Base-by-base conservation (phyloP, 192 early-diverging fungal genomes). In the Entomortierella chlamydospora region DNA sequence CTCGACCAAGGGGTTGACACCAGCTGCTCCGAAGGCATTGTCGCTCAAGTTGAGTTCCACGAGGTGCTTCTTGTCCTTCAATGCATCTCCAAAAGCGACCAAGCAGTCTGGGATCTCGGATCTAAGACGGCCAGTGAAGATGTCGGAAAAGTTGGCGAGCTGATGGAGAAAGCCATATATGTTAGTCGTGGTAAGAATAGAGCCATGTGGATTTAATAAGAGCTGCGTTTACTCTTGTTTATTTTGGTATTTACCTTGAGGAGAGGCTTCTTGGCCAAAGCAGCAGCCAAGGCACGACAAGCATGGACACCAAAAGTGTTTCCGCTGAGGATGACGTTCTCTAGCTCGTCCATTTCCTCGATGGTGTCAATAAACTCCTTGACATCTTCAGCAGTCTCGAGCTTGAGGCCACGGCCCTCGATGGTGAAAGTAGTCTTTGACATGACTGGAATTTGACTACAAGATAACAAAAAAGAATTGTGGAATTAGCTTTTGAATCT, bases 21-120 rank as follows among this genome's bases (percentile, higher is more conserved):
- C 98, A 41, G 92, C 91, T 17, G 97, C 96, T 22, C 97, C 97
- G 85, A 99, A 99, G n/a, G 97, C 97, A 70, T 99, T 99, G 82
- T 99, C 96, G 11, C 89, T 93, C 23, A 97, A 76, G 82, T 95
- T 92, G 28, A 95, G 84, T 79, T 96, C 93, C n/a, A 91, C 83
- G 22, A 97, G 87, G 54, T 89, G 72, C 26, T 90, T 88, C 73
- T 93, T 94, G 65, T 96, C 90, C 60, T 89, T 87, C 33, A 98
- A 87, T 6, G 95, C 93, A 55, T 91, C 91, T 50, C 94, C 92
- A 28, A 99, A 84, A 23, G 93, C 92, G 56, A 92, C 91, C 26
- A 98, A 77, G 47, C 91, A 90, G 43, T 86, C 84, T 56, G 95
- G 95, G 70, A 99, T 96, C 78, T 97, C 96, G 59, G 92, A 90